Evolutionary conservation across 73 alveolate species (phyloP).

Genomic region (Durusdinium trenchii): DNA sequence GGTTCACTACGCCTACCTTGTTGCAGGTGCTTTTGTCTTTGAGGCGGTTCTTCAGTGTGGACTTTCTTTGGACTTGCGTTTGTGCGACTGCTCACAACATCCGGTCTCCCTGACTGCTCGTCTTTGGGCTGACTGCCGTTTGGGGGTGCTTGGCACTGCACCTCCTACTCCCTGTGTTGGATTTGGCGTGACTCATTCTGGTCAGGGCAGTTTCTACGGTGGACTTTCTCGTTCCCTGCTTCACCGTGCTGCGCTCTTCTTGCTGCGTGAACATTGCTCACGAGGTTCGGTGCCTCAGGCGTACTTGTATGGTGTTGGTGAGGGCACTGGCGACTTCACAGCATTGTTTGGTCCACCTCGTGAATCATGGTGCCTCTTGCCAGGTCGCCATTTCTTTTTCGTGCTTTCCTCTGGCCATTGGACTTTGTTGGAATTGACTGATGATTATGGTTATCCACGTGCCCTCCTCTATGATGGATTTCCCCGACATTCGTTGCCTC

Average conservation of each 20-base stretch:
- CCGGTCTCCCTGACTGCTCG: neutral
- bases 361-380: too few species aligned
- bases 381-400: neutral
- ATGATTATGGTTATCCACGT: neutral
- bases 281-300: too few species aligned
- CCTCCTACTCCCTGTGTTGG: neutral
- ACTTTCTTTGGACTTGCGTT: neutral
- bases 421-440: neutral
- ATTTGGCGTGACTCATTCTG: neutral
- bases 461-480: neutral
- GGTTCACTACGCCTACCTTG: neutral
- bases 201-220: neutral
- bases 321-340: too few species aligned
- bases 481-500: neutral
- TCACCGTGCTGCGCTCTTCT: neutral
- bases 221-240: neutral
- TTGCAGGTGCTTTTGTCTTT: neutral
- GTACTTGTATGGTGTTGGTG: too few species aligned
- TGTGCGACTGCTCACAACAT: neutral
- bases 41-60: neutral
- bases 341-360: neutral
- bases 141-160: neutral
- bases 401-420: neutral
- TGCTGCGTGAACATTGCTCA: neutral
- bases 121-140: neutral